Percentiles rank a stretch among this genome's conserved stretches.
Conservation (phyloP, 1,139 yeast genomes). For the Geotrichum armillariae region DNA sequence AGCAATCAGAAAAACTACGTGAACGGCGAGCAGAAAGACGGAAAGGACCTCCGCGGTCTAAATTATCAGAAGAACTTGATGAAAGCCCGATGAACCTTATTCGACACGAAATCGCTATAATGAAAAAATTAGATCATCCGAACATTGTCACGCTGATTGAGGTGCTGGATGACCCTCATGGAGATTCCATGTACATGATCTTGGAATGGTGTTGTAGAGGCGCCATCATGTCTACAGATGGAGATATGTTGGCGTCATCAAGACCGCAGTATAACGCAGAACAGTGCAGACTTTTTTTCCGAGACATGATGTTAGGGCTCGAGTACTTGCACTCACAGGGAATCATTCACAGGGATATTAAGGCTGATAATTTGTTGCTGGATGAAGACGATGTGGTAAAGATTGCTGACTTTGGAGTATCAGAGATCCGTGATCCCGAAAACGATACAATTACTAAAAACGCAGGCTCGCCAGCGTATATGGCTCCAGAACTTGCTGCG, state of each 20-base stretch:
- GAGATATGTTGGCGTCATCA: conserved; percentile 43
- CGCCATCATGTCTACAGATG: conserved; percentile 36
- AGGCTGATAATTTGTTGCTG: conserved; percentile 86
- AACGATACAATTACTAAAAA: conserved; percentile 53
- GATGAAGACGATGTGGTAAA: conserved; percentile 75
- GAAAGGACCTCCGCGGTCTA: conserved; percentile 16
- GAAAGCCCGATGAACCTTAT: conserved; percentile 40
- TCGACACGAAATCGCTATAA: conserved; percentile 80
- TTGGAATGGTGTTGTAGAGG: conserved; percentile 67
- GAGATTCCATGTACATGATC: conserved; percentile 68
- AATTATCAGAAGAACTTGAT: background rate
- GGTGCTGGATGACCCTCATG: conserved; percentile 69
- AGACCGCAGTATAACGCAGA: conserved; percentile 37
- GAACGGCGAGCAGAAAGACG: conserved; percentile 29
- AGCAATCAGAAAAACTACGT: conserved; percentile 44
- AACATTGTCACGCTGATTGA: conserved; percentile 86
- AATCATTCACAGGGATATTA: conserved; percentile 91
- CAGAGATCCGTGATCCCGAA: conserved; percentile 61
- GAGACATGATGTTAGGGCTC: conserved; percentile 85
- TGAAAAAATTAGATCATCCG: conserved; percentile 76
- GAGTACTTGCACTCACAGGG: conserved; percentile 94
- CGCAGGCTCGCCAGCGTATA: conserved; percentile 84
- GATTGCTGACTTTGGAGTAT: conserved; percentile 94
- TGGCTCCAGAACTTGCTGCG: conserved; percentile 80
- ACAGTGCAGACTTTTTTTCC: conserved; percentile 49